Evolutionary conservation across 331 rosid genomes (phyloP).

Genomic region (Quercus tomentella): DNA sequence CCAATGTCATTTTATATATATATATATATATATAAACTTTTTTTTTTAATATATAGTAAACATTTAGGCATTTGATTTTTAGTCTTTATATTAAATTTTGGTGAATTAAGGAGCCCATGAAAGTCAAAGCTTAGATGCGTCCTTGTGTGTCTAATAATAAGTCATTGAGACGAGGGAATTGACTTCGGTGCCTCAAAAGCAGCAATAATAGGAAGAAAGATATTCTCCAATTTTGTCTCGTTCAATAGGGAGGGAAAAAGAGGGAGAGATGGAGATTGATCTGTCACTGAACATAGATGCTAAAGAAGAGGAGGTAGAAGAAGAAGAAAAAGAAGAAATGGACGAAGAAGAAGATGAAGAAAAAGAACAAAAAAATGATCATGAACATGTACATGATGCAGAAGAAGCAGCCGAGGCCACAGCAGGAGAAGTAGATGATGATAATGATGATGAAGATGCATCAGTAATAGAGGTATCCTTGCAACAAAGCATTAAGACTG

Average conservation of each 20-base stretch:
- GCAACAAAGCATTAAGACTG: conserved; percentile 39
- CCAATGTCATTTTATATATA: not conserved
- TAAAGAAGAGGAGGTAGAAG: conserved; percentile 10
- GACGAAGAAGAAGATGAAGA: not conserved
- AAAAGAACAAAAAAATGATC: not conserved
- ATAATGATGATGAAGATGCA: conserved; percentile 31
- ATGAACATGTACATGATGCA: not conserved
- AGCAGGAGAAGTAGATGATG: conserved; percentile 36
- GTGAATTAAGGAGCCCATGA: conserved; percentile 30
- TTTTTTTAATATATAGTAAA: too few relatives aligned
- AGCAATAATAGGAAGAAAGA: conserved; percentile 27
- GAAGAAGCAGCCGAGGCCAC: conserved; percentile 36
- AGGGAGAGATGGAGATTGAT: conserved; percentile 53
- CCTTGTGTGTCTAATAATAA: conserved; percentile 44
- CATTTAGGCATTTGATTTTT: conserved; percentile 2
- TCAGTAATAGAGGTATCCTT: conserved; percentile 31
- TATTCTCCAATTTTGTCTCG: conserved; percentile 28
- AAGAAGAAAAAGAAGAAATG: not conserved
- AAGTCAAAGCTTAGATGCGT: conserved; percentile 86
- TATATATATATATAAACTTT: not conserved
- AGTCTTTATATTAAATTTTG: conserved; percentile 17
- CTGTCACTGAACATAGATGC: conserved; percentile 62
- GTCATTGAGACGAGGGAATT: conserved; percentile 55
- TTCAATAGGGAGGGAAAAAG: conserved; percentile 29
- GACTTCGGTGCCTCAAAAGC: conserved; percentile 93